A percentile compares a stretch with the other conserved stretches of the same genome.
Evolutionary conservation across 2,329 filamentous ascomycete genomes (phyloP).

Genomic region (Ophiostoma triangulosporum): DNA sequence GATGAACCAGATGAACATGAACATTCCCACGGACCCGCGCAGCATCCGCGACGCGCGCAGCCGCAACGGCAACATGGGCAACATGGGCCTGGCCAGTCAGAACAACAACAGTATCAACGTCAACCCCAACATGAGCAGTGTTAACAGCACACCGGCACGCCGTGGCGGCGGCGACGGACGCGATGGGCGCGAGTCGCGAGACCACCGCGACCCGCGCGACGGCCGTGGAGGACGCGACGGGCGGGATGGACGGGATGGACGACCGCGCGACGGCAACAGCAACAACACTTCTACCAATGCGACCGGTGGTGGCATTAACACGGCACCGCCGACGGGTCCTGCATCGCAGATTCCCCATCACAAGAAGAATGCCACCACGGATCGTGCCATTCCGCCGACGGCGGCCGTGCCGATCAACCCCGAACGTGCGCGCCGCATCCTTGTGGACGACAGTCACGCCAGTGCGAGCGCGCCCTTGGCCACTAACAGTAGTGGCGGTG

Average conservation of each 20-base stretch:
- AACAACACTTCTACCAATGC: neutral
- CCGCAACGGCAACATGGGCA: neutral
- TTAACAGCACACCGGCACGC: slow-evolving; percentile 6
- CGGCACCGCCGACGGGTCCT: neutral
- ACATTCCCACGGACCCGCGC: neutral
- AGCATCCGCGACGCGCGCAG: slow-evolving; percentile 1
- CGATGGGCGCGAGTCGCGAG: slow-evolving; percentile 27
- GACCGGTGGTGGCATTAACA: too few species aligned
- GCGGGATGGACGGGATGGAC: slow-evolving; percentile 21
- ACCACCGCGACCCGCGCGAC: slow-evolving; percentile 20
- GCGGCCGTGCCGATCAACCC: slow-evolving; percentile 41
- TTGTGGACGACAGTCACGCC: slow-evolving; percentile 29
- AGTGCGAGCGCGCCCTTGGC: neutral
- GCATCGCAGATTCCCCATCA: neutral
- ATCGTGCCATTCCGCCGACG: slow-evolving; percentile 9
- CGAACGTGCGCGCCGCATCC: slow-evolving; percentile 38
- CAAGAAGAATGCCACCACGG: slow-evolving; percentile 7
- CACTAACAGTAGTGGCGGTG: neutral
- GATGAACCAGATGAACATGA: neutral
- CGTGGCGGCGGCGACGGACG: slow-evolving; percentile 19
- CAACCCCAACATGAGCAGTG: neutral
- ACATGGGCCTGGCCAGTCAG: neutral
- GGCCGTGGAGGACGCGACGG: slow-evolving; percentile 26
- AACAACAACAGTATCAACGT: too few species aligned
- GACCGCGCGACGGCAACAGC: neutral